phyloP scores from a whole-genome alignment of 2,329 filamentous ascomycete genomes.

The Ophiosphaerella narmari region DNA sequence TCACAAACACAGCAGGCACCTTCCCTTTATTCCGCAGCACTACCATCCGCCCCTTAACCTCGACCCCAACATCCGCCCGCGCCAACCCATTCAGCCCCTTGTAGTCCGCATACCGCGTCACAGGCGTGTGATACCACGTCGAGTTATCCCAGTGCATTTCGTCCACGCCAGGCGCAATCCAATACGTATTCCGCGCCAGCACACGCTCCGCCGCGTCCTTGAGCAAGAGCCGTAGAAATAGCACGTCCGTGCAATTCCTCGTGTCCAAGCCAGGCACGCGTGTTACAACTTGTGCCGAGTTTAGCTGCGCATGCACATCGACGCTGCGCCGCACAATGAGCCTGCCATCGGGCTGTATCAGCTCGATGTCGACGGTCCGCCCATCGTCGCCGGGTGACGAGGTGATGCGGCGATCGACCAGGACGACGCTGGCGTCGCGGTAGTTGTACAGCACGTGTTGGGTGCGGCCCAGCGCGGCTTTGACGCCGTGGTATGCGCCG shows the following conservation, averaged over 20 bases:
- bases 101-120: slow-evolving; percentile 57
- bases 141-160: slow-evolving; percentile 61
- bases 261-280: slow-evolving; percentile 32
- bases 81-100: slow-evolving; percentile 48
- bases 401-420: slow-evolving; percentile 60
- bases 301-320: slow-evolving; percentile 49
- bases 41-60: slow-evolving; percentile 35
- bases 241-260: slow-evolving; percentile 48
- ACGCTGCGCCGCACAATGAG: slow-evolving; percentile 40
- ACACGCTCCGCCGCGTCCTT: slow-evolving; percentile 33
- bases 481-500: slow-evolving; percentile 64
- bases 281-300: slow-evolving; percentile 35
- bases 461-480: slow-evolving; percentile 48
- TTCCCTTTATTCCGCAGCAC: slow-evolving; percentile 57
- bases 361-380: slow-evolving; percentile 54
- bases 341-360: slow-evolving; percentile 57
- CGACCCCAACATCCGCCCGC: slow-evolving; percentile 9
- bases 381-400: slow-evolving; percentile 30
- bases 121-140: slow-evolving; percentile 64
- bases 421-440: slow-evolving; percentile 49
- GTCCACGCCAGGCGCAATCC: slow-evolving; percentile 57
- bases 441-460: slow-evolving; percentile 65
- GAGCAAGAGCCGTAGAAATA: slow-evolving; percentile 58
- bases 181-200: slow-evolving; percentile 65
- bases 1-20: slow-evolving; percentile 63